These are phyloP conservation scores for Rhizopus arrhizus DNA, from an alignment of 371 early-diverging fungal species.

Conservation along the genomic window DNA sequence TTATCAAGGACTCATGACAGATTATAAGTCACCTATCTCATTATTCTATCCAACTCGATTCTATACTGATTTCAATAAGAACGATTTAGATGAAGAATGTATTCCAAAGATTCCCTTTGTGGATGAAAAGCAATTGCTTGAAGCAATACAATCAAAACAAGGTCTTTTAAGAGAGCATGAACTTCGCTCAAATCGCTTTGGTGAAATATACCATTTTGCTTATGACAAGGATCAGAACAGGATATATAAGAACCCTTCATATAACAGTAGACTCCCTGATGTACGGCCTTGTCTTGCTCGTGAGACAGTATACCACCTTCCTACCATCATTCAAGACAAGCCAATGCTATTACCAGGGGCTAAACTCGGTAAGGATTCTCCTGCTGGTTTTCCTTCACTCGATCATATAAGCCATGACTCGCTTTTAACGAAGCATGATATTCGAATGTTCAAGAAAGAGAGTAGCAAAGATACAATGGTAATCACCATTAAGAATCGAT, in stretches of 20 bases:
- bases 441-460: constrained; percentile 83
- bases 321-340: too few species aligned
- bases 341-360: constrained; percentile 63
- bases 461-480: constrained; percentile 84
- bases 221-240: constrained; percentile 54
- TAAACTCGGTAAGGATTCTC: constrained; percentile 56
- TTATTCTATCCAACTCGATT: constrained; percentile 92
- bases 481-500: constrained; percentile 61
- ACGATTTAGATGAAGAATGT: constrained; percentile 99
- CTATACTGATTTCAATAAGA: constrained; percentile 84
- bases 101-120: constrained; percentile 94
- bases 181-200: constrained; percentile 65
- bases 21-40: constrained; percentile 79
- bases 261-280: constrained; percentile 63
- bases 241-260: not conserved
- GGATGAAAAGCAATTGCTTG: constrained; percentile 80
- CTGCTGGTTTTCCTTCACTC: constrained; percentile 91
- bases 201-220: constrained; percentile 69
- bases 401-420: constrained; percentile 74
- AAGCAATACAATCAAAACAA: constrained; percentile 76
- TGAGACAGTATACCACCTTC: too few species aligned
- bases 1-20: constrained; percentile 84
- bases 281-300: constrained; percentile 52
- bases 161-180: constrained; percentile 70
- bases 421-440: constrained; percentile 71